Evolutionary conservation across 495 filamentous ascomycete genomes (phyloP), one percentile per base, ranked within the genome.

Genomic region (Hyaloscypha finlandica): DNA sequence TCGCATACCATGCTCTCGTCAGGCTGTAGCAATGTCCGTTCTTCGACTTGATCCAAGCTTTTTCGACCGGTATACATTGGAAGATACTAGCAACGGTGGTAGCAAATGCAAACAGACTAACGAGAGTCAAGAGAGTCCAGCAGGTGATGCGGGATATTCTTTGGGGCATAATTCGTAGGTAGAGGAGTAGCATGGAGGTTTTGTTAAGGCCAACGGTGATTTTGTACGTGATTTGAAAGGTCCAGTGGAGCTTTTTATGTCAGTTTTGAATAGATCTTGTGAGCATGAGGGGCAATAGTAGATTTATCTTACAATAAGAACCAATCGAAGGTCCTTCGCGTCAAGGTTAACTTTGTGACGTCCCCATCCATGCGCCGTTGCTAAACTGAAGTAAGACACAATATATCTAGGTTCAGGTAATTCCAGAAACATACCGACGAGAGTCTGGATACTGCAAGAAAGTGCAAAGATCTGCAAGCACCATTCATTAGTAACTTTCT

Each of bases 41-140:
- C 3, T 86, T 71, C 2, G 76, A 65, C 53, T 80, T 81, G 66
- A 87, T 75, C 79, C 85, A 87, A 62, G 83, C 84, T 61, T 77
- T 79, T 9, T 74, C 75, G 8, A 90, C 71, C 0, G 88, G 87
- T 0, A 75, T 76, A 64, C 87, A 89, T 63, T 83, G 82, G 66
- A 88, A 80, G 63, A 83, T 75, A 0, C 75, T 74, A 2, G 71
- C 74, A 11, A 74, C 48, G 39, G 78, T 67, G 2, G 76, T 71
- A 9, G 72, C 74, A 14, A 74, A 66, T 55, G 64, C 72, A 33
- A 77, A 78, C 4, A 63, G 61, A 4, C 9, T 8, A 12, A 63
- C 45, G 14, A 63, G 61, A n/a, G n/a, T 22, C 8, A 63, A 31
- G 20, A 63, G 48, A 4, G 45, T 32, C 39, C 25, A 63, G 42